Conservation (phyloP, 2,329 filamentous ascomycete genomes). For the Dactylellina drechsleri region DNA sequence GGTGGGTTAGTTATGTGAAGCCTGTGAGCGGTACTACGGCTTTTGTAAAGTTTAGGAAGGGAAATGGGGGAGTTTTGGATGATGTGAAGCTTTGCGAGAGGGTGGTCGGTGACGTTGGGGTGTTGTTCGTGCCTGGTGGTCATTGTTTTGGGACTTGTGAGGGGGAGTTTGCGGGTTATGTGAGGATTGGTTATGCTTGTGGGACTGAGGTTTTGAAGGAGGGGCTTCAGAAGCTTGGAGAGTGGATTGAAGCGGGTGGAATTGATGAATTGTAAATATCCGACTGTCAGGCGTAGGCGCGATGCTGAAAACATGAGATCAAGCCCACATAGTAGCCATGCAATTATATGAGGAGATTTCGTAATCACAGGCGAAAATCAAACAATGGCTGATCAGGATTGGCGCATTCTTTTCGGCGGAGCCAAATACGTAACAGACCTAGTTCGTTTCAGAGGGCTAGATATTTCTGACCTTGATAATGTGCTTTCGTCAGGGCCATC, state of each 20-base stretch:
- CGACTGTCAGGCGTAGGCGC: no score
- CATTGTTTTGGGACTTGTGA: conserved; percentile 74
- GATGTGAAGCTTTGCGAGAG: conserved; percentile 77
- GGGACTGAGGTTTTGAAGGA: conserved; percentile 75
- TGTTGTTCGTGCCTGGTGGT: conserved; percentile 78
- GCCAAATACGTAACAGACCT: background rate
- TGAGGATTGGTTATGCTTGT: conserved; percentile 80
- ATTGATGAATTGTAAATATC: conserved; percentile 17
- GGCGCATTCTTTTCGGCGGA: background rate
- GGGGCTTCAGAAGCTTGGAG: conserved; percentile 68
- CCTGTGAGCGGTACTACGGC: conserved; percentile 83
- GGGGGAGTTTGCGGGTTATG: conserved; percentile 75
- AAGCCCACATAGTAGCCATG: no score
- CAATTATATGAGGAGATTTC: no score
- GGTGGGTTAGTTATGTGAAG: conserved; percentile 75
- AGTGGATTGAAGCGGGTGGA: conserved; percentile 42
- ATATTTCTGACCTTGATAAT: background rate
- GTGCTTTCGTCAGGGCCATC: background rate
- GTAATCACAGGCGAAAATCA: no score
- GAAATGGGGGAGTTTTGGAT: conserved; percentile 71
- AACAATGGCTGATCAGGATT: no score
- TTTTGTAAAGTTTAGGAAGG: conserved; percentile 70
- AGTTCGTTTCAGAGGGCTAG: background rate
- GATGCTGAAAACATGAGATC: no score
- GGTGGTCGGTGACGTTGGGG: conserved; percentile 74